Conservation (phyloP, 805 yeast species). For the Candida maris region DNA sequence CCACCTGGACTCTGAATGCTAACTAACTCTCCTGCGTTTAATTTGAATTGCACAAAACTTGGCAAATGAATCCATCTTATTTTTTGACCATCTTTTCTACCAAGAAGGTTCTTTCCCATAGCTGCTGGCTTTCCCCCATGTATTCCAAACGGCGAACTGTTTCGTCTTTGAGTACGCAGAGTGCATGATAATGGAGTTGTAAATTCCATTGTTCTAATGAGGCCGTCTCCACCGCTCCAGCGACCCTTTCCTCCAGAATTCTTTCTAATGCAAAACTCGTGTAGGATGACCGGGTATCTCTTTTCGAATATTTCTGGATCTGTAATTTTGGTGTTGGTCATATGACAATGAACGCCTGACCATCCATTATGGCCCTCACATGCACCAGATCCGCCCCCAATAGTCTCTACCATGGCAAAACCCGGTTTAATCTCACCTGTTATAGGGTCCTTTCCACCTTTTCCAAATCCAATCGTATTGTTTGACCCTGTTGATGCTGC, state of each 20-base stretch:
- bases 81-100: constrained; percentile 27
- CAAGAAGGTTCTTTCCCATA: constrained; percentile 40
- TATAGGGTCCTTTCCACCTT: constrained; percentile 22
- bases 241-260: constrained; percentile 49
- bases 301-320: constrained; percentile 52
- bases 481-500: constrained; percentile 92
- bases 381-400: constrained; percentile 55
- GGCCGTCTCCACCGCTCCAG: constrained; percentile 49
- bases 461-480: constrained; percentile 82
- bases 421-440: constrained; percentile 12
- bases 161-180: constrained; percentile 49
- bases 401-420: constrained; percentile 40
- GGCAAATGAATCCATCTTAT: constrained; percentile 34
- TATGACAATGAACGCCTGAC: constrained; percentile 49
- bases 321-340: constrained; percentile 53
- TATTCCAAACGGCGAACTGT: constrained; percentile 51
- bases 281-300: constrained; percentile 47
- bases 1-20: constrained; percentile 42
- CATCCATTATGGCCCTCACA: constrained; percentile 34
- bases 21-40: constrained; percentile 37
- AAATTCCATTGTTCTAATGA: constrained; percentile 45
- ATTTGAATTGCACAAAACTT: constrained; percentile 37
- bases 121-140: constrained; percentile 49
- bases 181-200: constrained; percentile 39
- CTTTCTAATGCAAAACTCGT: constrained; percentile 39